Base-by-base conservation (phyloP, 2,329 filamentous ascomycete species). In the Neurospora sp. region DNA sequence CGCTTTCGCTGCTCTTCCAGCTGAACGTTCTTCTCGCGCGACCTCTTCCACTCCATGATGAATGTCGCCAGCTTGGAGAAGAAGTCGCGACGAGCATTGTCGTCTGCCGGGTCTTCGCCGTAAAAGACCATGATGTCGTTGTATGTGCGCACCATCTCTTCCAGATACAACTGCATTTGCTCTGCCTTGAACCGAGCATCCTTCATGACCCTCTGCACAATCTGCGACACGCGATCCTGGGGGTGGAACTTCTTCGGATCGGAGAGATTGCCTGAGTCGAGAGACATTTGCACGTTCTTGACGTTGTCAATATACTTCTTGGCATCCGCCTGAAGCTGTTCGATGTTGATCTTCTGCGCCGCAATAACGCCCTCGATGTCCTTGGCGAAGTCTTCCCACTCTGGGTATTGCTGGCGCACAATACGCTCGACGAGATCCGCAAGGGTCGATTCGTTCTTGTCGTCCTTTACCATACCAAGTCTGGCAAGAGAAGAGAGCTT, bases 201-300 rank as follows among this genome's bases (percentile, higher is more conserved):
- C 83, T 97, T 98, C 95, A 99, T 98, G 74, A 87, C 90, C 68
- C 95, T 87, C 81, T 97, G 93, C 69, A 97, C 94, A 40, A 98
- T 86, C 80, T 96, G 92, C 73, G 91, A 91, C 62, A 98, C 94
- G 72, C 96, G 92, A 80, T 99, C 96, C 81, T 98, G 93, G 19
- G 96, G 95, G 78, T 99, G 96, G 85, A 99, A 99, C 77, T 95
- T 96, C 85, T 96, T 97, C 66, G 95, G 91, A 78, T 99, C 96
- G 78, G 93, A 97, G 73, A 99, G 84, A 79, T 97, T 98, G 76
- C 96, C 96, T 40, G 90, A 91, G 80, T 99, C 96, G 68, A 99
- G 87, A 33, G 93, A 96, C 80, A 88, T 89, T 80, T 99, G 96
- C 38, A 98, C 89, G 78, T 97, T 97, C 79, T 91, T 92, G 82